A percentile compares a stretch with the other conserved stretches of the same genome.
Evolutionary conservation across 2,329 filamentous ascomycete genomes (phyloP).

Genomic region (Elsinoe ampelina): DNA sequence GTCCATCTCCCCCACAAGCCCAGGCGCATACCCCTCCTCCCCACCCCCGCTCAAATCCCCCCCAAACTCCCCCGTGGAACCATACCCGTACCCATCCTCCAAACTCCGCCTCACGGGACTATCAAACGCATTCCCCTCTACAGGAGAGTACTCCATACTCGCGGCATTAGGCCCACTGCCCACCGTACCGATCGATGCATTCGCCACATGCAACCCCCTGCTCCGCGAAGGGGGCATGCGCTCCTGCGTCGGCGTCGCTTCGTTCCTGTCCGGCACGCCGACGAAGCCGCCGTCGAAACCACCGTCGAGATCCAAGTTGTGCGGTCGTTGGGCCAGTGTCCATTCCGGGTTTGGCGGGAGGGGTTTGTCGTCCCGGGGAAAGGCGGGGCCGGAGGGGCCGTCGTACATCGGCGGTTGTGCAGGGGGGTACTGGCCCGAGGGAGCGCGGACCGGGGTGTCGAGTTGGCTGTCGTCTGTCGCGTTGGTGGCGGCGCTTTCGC

Average conservation of each 20-base stretch:
- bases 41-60: constrained; percentile 1
- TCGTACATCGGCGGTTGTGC: not conserved
- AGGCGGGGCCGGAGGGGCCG: not conserved
- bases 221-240: not conserved
- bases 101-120: constrained; percentile 4
- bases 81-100: constrained; percentile 4
- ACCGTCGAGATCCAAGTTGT: constrained; percentile 2
- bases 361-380: not conserved
- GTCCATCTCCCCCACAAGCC: not conserved
- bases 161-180: not conserved
- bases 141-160: constrained; percentile 10
- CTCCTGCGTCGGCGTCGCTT: constrained; percentile 12
- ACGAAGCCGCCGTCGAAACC: not conserved
- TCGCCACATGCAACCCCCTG: not conserved
- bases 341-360: not conserved
- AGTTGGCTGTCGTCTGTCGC: not conserved
- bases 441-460: constrained; percentile 1
- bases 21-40: constrained; percentile 8
- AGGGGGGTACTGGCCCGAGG: not conserved
- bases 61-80: not conserved
- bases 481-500: constrained; percentile 2
- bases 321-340: not conserved
- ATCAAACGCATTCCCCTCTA: constrained; percentile 13
- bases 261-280: constrained; percentile 3
- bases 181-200: not conserved